Percentiles rank a stretch among this genome's conserved stretches.
phyloP scores from a whole-genome alignment of 345 rosid genomes.

The Noccaea caerulescens region DNA sequence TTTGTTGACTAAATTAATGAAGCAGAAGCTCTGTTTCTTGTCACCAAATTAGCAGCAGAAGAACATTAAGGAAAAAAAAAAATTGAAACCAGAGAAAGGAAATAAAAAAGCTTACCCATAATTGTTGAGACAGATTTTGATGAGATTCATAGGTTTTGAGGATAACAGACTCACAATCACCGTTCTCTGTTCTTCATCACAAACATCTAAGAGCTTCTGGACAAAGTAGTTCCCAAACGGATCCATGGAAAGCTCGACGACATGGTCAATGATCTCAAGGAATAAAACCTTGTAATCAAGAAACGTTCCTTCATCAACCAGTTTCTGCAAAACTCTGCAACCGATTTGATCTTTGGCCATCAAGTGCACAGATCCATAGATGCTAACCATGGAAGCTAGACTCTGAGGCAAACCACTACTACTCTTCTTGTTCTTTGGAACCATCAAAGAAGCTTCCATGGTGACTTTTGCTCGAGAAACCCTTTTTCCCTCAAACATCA shows the following conservation, averaged over 20 bases:
- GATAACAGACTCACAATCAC: conserved; percentile 50
- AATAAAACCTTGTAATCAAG: conserved; percentile 46
- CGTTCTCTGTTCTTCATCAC: conserved; percentile 55
- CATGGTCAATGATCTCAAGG: conserved; percentile 47
- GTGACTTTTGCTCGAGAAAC: conserved; percentile 43
- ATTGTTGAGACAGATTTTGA: conserved; percentile 55
- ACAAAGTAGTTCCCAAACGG: conserved; percentile 68
- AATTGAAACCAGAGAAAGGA: background rate
- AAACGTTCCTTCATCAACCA: conserved; percentile 55
- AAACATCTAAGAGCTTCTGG: conserved; percentile 56
- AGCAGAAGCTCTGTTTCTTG: conserved; percentile 4
- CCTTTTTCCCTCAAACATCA: conserved; percentile 38
- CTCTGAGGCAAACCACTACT: conserved; percentile 18
- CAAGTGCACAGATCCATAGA: conserved; percentile 48
- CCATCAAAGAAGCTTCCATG: conserved; percentile 27
- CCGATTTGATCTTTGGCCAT: conserved; percentile 67
- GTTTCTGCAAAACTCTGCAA: conserved; percentile 56
- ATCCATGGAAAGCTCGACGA: conserved; percentile 56
- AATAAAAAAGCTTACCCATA: conserved; percentile 53
- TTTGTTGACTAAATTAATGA: conserved; percentile 19
- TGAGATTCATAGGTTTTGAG: conserved; percentile 48
- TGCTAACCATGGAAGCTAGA: conserved; percentile 46
- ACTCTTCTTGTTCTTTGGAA: no score
- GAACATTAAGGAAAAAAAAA: no score
- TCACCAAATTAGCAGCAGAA: background rate